Evolutionary conservation across 2,329 filamentous ascomycete genomes (phyloP).

Genomic region (Kalaharituber pfeilii): DNA sequence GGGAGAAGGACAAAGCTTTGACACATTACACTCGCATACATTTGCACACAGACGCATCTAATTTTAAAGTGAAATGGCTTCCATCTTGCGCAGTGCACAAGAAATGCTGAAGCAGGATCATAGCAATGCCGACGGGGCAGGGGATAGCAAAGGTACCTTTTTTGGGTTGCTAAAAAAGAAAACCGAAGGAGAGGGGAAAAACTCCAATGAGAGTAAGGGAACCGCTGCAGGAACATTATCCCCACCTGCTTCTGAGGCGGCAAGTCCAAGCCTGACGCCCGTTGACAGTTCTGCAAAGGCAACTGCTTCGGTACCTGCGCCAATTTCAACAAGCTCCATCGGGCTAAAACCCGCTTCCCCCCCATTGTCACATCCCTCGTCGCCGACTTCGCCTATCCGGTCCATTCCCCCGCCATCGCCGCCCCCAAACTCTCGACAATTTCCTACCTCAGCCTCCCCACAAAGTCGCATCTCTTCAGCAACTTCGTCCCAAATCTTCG

Average conservation of each 20-base stretch:
- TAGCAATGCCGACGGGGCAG: not conserved
- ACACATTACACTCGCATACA: not conserved
- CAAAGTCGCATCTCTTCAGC: conserved; percentile 44
- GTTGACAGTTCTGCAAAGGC: not conserved
- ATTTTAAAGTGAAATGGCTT: not conserved
- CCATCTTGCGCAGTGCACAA: not conserved
- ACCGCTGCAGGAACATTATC: not conserved
- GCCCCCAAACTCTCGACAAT: conserved; percentile 41
- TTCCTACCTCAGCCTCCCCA: conserved; percentile 8
- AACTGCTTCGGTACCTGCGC: conserved; percentile 5
- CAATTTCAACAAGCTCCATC: not conserved
- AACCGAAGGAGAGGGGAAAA: not conserved
- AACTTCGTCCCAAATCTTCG: conserved; percentile 59
- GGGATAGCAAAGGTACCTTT: not conserved
- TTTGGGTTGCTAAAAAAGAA: not conserved
- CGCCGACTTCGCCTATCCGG: conserved; percentile 47
- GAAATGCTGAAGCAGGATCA: not conserved
- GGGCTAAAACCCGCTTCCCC: conserved; percentile 29
- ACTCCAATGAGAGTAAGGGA: not conserved
- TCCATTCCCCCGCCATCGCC: conserved; percentile 46
- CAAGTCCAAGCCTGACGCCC: not conserved
- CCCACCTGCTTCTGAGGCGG: not conserved
- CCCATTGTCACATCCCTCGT: conserved; percentile 31
- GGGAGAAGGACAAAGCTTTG: not conserved
- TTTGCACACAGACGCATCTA: not conserved